These are phyloP conservation scores for Phytopythium helicoides DNA, from an alignment of 352 stramenopile species.

Conservation along the genomic window DNA sequence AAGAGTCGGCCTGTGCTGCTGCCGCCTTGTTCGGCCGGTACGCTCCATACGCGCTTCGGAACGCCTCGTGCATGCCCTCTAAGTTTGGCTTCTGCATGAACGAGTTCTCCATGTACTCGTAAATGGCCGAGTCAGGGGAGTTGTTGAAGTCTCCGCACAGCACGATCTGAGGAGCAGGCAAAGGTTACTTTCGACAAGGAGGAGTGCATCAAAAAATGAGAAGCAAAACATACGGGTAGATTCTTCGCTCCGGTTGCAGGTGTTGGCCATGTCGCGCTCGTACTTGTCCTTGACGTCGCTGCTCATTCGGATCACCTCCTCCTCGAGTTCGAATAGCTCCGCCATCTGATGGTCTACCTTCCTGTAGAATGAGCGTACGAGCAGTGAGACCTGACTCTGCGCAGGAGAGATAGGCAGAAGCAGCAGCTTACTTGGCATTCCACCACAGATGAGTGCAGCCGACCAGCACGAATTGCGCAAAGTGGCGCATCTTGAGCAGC, in stretches of 20 bases:
- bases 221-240: slow-evolving; percentile 38
- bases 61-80: slow-evolving; percentile 60
- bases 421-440: slow-evolving; percentile 64
- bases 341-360: slow-evolving; percentile 89
- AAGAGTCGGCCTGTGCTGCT: slow-evolving; percentile 17
- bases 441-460: slow-evolving; percentile 86
- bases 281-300: slow-evolving; percentile 84
- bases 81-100: slow-evolving; percentile 86
- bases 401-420: not conserved
- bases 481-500: slow-evolving; percentile 80
- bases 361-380: slow-evolving; percentile 11
- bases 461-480: slow-evolving; percentile 77
- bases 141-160: slow-evolving; percentile 89
- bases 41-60: slow-evolving; percentile 67
- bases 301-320: slow-evolving; percentile 81
- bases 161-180: slow-evolving; percentile 41
- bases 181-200: not conserved
- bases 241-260: slow-evolving; percentile 45
- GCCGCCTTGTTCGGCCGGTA: slow-evolving; percentile 57
- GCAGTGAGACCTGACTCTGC: not conserved
- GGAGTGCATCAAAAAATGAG: not conserved
- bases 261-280: slow-evolving; percentile 50
- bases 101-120: slow-evolving; percentile 87
- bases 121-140: slow-evolving; percentile 77
- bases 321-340: slow-evolving; percentile 78